These are phyloP conservation scores for Emmonsia crescens DNA, from an alignment of 2,329 filamentous ascomycete species.

Conservation along the genomic window DNA sequence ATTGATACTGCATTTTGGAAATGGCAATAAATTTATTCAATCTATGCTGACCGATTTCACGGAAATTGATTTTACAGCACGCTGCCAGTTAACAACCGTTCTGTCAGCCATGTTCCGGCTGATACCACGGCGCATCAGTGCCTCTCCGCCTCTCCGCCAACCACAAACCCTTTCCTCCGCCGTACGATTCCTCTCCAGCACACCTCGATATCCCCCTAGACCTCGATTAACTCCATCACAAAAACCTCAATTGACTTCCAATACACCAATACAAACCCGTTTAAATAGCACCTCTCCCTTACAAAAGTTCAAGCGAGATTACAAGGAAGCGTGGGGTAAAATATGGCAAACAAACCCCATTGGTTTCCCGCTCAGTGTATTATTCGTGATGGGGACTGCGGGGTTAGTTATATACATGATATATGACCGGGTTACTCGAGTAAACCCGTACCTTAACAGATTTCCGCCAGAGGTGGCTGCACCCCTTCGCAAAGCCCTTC, in stretches of 20 bases:
- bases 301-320: conserved; percentile 23
- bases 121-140: conserved; percentile 22
- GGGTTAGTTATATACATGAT: conserved; percentile 30
- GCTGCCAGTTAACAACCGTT: neutral
- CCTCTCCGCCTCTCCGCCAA: conserved; percentile 11
- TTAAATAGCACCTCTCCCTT: conserved; percentile 15
- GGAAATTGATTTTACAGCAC: neutral
- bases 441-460: conserved; percentile 31
- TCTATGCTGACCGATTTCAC: neutral
- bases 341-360: conserved; percentile 36
- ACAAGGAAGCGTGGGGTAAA: conserved; percentile 27
- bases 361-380: conserved; percentile 31
- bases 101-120: conserved; percentile 16
- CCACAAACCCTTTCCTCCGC: conserved; percentile 12
- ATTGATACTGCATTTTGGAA: neutral
- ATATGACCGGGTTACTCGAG: conserved; percentile 34
- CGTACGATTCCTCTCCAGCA: conserved; percentile 9
- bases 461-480: conserved; percentile 37
- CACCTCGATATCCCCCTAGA: conserved; percentile 6
- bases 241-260: conserved; percentile 1
- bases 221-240: conserved; percentile 6
- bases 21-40: no score
- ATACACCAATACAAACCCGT: conserved; percentile 12
- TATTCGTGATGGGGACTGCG: conserved; percentile 27
- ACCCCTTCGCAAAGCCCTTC: conserved; percentile 71